Base-by-base conservation (phyloP, 2,329 filamentous ascomycete genomes). In the Daldinia eschscholtzii region DNA sequence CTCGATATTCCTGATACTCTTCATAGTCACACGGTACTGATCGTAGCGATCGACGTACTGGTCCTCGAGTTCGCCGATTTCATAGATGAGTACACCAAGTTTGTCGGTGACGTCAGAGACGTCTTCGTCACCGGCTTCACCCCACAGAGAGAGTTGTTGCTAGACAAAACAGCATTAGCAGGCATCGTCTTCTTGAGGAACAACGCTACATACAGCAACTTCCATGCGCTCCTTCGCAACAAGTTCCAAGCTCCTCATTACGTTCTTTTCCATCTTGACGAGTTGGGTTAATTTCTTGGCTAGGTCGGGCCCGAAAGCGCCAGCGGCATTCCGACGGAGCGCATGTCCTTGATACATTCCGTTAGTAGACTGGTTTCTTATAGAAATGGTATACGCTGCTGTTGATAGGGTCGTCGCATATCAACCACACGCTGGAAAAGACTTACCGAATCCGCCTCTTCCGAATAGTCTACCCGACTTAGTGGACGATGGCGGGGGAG, bases 201-300 rank as follows among this genome's bases (percentile, higher is more conserved):
- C 42, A 12, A n/a, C 15, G 42, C 42, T 23, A 87, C 93, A 78
- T 92, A 97, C 94, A 78, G 96, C 96, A 74, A 98, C 95, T 78
- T 98, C 96, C 94, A 98, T 98, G 76, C 96, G 91, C 86, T 99
- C 96, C 78, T 94, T 91, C 52, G 94, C 94, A 61, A 98, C 96
- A 57, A 93, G 87, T 81, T 99, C 96, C 87, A 98, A 91, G 80
- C 94, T 98, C 81, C 96, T 93, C 96, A 99, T 99, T 64, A 98
- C 93, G 80, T 99, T 98, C 90, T 99, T 99, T 85, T 99, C 96
- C 96, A 99, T 99, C 89, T 99, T 99, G 72, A 99, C 96, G 60
- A 99, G 89, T 84, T 97, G 93, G 44, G 94, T 93, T 70, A 99
- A 91, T 88, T 99, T 99, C 88, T 97, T 98, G 66, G 96, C 92